Conservation (phyloP, 1,139 yeast genomes). For the Komagataea norvegica region DNA sequence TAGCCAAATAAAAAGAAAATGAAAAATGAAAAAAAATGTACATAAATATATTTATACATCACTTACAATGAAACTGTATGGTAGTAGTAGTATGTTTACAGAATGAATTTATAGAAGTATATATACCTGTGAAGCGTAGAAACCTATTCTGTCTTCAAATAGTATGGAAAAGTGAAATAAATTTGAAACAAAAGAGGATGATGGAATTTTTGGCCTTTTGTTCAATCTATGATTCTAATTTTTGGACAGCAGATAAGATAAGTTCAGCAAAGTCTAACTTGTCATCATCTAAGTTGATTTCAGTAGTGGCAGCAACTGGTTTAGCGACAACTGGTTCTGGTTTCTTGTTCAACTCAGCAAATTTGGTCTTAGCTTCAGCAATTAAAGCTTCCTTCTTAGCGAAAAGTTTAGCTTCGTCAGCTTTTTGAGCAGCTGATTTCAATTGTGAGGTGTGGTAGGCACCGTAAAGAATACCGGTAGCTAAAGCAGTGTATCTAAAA, state of each 20-base stretch:
- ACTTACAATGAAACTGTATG: background rate
- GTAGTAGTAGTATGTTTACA: too few species aligned
- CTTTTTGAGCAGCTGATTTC: conserved; percentile 53
- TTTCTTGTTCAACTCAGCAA: conserved; percentile 62
- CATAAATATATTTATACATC: background rate
- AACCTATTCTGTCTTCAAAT: background rate
- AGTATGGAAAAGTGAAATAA: conserved; percentile 7
- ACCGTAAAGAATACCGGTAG: conserved; percentile 87
- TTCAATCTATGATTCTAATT: conserved; percentile 19
- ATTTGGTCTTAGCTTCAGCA: conserved; percentile 84
- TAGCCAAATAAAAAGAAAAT: background rate
- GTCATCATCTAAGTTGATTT: conserved; percentile 82
- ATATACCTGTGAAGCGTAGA: background rate
- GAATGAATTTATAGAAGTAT: conserved; percentile 4
- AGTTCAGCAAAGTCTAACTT: conserved; percentile 73
- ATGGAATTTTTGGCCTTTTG: background rate
- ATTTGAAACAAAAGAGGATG: background rate
- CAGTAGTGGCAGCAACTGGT: conserved; percentile 30
- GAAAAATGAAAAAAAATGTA: conserved; percentile 1
- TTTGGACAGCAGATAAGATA: conserved; percentile 43
- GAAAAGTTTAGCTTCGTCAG: conserved; percentile 55
- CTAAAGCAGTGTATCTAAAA: conserved; percentile 89
- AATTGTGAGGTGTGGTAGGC: conserved; percentile 76
- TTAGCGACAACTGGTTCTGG: conserved; percentile 22
- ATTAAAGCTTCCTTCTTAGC: conserved; percentile 71